Percentiles rank a stretch among this genome's conserved stretches.
phyloP scores from a whole-genome alignment of 192 early-diverging fungal genomes.

The Kickxella alabastrina region DNA sequence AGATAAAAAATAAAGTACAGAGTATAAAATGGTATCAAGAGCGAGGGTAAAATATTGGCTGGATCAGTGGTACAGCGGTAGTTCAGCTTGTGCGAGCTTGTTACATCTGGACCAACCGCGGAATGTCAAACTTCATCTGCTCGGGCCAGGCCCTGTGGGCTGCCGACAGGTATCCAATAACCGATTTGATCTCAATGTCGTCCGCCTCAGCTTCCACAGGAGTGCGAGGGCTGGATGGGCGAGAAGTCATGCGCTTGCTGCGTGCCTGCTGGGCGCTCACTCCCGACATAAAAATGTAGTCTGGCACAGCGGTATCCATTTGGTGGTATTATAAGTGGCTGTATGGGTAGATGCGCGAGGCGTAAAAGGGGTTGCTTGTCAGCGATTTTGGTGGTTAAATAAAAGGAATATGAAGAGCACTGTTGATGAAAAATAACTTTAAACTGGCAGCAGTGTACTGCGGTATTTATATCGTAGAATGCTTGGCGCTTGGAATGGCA shows the following conservation, averaged over 20 bases:
- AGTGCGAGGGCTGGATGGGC: slow-evolving; percentile 21
- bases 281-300: slow-evolving; percentile 47
- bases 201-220: neutral
- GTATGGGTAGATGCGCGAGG: neutral
- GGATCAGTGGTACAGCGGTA: neutral
- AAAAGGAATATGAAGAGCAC: too few relatives aligned
- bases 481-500: too few relatives aligned
- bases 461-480: too few relatives aligned
- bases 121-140: slow-evolving; percentile 45
- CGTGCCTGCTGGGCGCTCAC: slow-evolving; percentile 46
- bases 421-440: too few relatives aligned
- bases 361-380: neutral
- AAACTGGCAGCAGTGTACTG: too few relatives aligned
- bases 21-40: neutral
- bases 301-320: slow-evolving; percentile 38
- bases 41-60: slow-evolving; percentile 1
- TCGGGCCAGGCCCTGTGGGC: slow-evolving; percentile 41
- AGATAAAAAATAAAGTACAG: neutral
- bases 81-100: too few relatives aligned
- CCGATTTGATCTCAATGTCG: slow-evolving; percentile 33
- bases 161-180: slow-evolving; percentile 31
- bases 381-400: too few relatives aligned
- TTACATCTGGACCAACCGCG: slow-evolving; percentile 44
- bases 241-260: slow-evolving; percentile 21
- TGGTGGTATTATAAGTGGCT: neutral